Conservation (phyloP, 2,329 filamentous ascomycete species). For the Fonsecaea nubica region DNA sequence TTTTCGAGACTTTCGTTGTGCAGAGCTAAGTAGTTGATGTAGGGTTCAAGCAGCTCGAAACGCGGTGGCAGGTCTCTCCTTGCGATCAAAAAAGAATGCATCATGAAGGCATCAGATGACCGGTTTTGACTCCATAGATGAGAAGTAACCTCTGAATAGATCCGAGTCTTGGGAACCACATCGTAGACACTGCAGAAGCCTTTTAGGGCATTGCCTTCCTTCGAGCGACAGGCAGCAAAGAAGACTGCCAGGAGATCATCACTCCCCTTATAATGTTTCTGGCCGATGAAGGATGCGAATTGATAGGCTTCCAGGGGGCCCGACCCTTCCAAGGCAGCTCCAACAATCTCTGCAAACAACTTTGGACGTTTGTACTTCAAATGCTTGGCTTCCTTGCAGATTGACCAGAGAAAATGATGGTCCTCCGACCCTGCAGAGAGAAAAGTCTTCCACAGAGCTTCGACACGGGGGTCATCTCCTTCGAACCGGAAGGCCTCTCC, state of each 20-base stretch:
- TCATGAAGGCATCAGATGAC: conserved; percentile 50
- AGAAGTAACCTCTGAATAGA: conserved; percentile 54
- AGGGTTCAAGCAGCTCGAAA: conserved; percentile 48
- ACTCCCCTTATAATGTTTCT: conserved; percentile 30
- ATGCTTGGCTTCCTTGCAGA: conserved; percentile 27
- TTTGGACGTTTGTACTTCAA: conserved; percentile 40
- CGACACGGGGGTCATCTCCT: conserved; percentile 31
- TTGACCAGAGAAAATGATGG: conserved; percentile 28
- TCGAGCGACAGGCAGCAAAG: conserved; percentile 31
- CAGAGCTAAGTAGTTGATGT: conserved; percentile 49
- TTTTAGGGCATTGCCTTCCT: conserved; percentile 42
- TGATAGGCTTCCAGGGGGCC: conserved; percentile 32
- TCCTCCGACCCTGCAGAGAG: conserved; percentile 33
- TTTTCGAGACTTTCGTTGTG: conserved; percentile 39
- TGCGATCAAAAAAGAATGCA: conserved; percentile 55
- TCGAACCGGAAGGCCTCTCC: conserved; percentile 35
- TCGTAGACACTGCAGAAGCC: conserved; percentile 53
- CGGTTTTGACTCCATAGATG: conserved; percentile 48
- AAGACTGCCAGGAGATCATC: conserved; percentile 34
- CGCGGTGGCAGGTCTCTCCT: conserved; percentile 52
- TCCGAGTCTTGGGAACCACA: conserved; percentile 46
- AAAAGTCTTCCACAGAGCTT: conserved; percentile 35
- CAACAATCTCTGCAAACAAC: conserved; percentile 56
- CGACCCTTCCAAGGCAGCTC: conserved; percentile 45
- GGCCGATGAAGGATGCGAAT: conserved; percentile 32